Conservation (phyloP, 148 eudicot species). For the Vaccinium macrocarpon region DNA sequence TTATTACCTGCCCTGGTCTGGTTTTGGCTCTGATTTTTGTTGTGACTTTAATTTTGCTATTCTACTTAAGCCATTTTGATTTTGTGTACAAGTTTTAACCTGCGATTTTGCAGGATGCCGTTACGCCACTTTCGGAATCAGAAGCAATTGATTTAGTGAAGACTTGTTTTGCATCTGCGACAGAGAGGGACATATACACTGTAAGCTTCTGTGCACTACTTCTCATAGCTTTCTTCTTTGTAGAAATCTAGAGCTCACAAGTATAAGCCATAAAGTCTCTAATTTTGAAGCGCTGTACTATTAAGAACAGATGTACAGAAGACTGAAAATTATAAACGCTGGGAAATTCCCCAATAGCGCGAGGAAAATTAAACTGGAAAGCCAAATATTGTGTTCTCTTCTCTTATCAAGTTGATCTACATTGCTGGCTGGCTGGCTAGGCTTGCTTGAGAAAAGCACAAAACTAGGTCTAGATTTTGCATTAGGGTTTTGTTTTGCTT, state of each 20-base stretch:
- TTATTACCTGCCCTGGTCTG: slow-evolving; percentile 73
- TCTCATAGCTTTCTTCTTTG: neutral
- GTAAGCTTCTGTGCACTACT: slow-evolving; percentile 41
- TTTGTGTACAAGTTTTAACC: neutral
- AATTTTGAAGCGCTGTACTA: neutral
- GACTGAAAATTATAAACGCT: no score
- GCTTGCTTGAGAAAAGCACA: neutral
- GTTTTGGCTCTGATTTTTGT: slow-evolving; percentile 9
- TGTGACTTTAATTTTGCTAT: neutral
- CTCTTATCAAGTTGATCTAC: slow-evolving; percentile 4
- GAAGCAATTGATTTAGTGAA: slow-evolving; percentile 96
- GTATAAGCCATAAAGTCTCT: neutral
- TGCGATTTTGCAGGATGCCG: slow-evolving; percentile 64
- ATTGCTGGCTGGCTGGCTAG: neutral
- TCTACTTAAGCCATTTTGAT: neutral
- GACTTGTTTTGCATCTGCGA: slow-evolving; percentile 95
- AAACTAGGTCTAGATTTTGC: neutral
- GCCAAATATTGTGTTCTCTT: neutral
- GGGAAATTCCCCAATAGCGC: neutral
- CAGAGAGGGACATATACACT: slow-evolving; percentile 96
- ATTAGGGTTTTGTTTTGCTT: neutral
- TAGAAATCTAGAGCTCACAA: neutral
- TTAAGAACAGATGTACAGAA: neutral
- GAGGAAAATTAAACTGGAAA: neutral
- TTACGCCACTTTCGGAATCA: slow-evolving; percentile 79